Evolutionary conservation across 2,329 filamentous ascomycete species (phyloP).

Genomic region (Monilinia polystroma): DNA sequence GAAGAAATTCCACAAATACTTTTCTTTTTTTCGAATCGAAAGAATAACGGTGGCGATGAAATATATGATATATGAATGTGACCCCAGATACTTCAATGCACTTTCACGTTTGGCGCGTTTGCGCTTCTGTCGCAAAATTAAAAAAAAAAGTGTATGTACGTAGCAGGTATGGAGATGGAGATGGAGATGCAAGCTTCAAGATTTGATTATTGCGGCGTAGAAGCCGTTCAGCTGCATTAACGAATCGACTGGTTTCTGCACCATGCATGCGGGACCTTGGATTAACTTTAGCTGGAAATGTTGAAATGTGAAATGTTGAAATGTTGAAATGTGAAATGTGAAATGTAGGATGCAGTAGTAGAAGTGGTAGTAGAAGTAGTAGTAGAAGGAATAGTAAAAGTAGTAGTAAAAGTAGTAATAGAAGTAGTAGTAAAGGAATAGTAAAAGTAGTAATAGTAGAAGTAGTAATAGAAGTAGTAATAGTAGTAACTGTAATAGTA

Average conservation of each 20-base stretch:
- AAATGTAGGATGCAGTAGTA: background rate
- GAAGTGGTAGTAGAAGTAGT: too few species aligned
- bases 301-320: too few species aligned
- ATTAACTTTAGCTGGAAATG: background rate
- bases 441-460: too few species aligned
- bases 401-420: background rate
- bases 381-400: too few species aligned
- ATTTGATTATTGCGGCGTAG: slow-evolving; percentile 18
- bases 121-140: slow-evolving; percentile 24
- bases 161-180: background rate
- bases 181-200: slow-evolving; percentile 22
- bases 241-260: slow-evolving; percentile 24
- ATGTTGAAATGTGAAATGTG: too few species aligned
- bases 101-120: slow-evolving; percentile 22
- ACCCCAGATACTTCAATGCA: background rate
- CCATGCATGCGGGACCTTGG: slow-evolving; percentile 23
- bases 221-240: slow-evolving; percentile 26
- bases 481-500: too few species aligned
- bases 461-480: too few species aligned
- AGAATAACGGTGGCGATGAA: background rate
- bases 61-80: background rate
- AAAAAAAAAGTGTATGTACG: background rate
- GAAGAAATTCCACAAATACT: background rate
- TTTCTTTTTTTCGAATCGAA: background rate
- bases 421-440: too few species aligned